Evolutionary conservation across 257 asterid genomes (phyloP), one percentile per base, ranked within the genome.

Genomic region (Mitragyna speciosa): DNA sequence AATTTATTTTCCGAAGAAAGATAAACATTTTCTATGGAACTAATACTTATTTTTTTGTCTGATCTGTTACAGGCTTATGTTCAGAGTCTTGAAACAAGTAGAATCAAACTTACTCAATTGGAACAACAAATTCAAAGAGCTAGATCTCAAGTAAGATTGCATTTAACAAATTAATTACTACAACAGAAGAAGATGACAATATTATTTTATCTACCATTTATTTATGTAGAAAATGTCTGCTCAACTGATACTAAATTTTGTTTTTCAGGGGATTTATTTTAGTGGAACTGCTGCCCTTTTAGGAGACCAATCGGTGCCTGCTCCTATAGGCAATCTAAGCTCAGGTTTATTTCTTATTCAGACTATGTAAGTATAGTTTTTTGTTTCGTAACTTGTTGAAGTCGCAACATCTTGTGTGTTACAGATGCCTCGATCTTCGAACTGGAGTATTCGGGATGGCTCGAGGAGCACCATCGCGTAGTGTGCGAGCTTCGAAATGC

Each of bases 1-100:
- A 71, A 17, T n/a, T 43, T 58, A 31, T 56, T 12, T 66, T 43
- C 10, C 9, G 19, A 66, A 43, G 1, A 54, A 61, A 76, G 10
- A 31, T 64, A 16, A 4, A n/a, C 63, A 65, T 65, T 77, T 31
- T 65, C 47, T 16, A 30, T 48, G 58, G 36, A 16, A 11, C 67
- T 39, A 22, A 43, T 58, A 30, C 11, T 6, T 68, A 7, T 49
- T 48, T 65, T 16, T 17, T 15, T 54, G 1, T 19, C 70, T 87
- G 70, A 1, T 77, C 31, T 71, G 47, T 72, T 80, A 52, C 93
- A 95, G 98, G 98, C 98, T 73, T 95, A 95, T 88, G 93, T 95
- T 79, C 98, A 95, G 89, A 94, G 93, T 85, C 93, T 95, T 36
- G 98, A 95, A 84, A 56, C 94, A 28, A 90, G 98, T 82, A 89